phyloP scores from a whole-genome alignment of 495 filamentous ascomycete genomes.

The Hypoxylon cercidicola region DNA sequence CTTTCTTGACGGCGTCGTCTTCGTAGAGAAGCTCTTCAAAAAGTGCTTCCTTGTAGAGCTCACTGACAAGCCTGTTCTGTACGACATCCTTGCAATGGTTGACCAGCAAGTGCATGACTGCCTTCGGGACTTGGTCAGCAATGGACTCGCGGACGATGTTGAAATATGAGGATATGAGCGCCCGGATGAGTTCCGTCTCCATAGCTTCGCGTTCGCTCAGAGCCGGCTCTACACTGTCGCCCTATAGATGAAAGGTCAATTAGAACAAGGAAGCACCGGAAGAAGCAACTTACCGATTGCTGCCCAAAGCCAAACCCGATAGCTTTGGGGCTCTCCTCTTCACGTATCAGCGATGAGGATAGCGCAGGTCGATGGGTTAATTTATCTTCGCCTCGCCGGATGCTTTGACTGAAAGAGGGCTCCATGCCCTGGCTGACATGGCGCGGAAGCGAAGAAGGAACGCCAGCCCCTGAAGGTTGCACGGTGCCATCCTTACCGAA shows the following conservation, averaged over 20 bases:
- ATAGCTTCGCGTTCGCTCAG: constrained; percentile 95
- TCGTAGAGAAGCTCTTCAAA: constrained; percentile 96
- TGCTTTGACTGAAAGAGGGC: constrained; percentile 83
- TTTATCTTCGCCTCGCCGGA: constrained; percentile 77
- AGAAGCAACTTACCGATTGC: constrained; percentile 36
- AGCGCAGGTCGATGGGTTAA: constrained; percentile 51
- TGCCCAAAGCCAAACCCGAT: constrained; percentile 49
- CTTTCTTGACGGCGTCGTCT: constrained; percentile 95
- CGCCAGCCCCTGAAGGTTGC: constrained; percentile 54
- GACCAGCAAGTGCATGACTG: constrained; percentile 97
- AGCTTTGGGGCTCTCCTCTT: constrained; percentile 50
- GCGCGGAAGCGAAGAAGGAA: constrained; percentile 57
- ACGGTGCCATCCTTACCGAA: constrained; percentile 89
- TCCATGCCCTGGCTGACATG: constrained; percentile 80
- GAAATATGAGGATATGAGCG: constrained; percentile 96
- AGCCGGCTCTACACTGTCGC: constrained; percentile 73
- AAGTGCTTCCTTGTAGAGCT: constrained; percentile 92
- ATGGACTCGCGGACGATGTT: constrained; percentile 98
- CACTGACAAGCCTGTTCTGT: constrained; percentile 94
- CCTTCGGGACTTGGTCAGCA: constrained; percentile 97
- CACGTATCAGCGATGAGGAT: constrained; percentile 45
- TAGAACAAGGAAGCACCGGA: constrained; percentile 3
- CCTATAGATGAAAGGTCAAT: constrained; percentile 51
- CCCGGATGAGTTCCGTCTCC: constrained; percentile 96
- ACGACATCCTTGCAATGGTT: constrained; percentile 98